Evolutionary conservation across 306 rosid species (phyloP), one percentile per base, ranked within the genome.

Genomic region (Cicer yamashitae): DNA sequence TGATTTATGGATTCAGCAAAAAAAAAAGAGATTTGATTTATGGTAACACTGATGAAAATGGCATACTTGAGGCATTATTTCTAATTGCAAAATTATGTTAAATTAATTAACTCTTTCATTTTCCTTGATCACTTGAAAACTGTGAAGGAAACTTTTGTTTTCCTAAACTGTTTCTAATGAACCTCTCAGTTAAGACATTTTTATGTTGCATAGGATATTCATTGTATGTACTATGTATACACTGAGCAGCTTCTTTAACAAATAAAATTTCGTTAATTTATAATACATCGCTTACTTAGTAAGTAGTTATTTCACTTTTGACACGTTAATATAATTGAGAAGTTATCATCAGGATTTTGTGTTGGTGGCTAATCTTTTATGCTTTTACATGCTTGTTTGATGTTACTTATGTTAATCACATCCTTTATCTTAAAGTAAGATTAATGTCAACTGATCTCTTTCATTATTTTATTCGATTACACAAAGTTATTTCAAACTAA

Each of bases 401-500:
- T 15, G 25, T 64, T 52, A 51, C 70, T 30, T 71, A 70, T 14
- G 44, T 22, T 71, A 13, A 67, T 75, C 47, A 5, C 67, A 60
- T 77, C 51, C 40, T 70, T 34, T 56, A 13, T 71, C 67, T 50
- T 64, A 67, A 62, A 46, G 10, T 8, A 52, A 3, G 56, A 15
- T 43, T 59, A 64, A 64, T 71, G 72, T 67, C 44, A 76, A 44
- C 57, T 76, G 14, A 67, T 60, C 30, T 83, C 72, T 70, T n/a
- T 61, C 50, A 25, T 8, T 58, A 51, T 80, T 62, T 77, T 61
- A 73, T 75, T 73, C 45, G 46, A 45, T 50, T 56, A 48, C 74
- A 75, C 18, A 56, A 77, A 75, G 56, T 79, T 77, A 77, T 85
- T 79, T 59, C 85, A 78, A 71, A 61, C 69, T 82, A 73, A 76